Percentiles rank a stretch among this genome's conserved stretches.
phyloP scores from a whole-genome alignment of 768 basidiomycete genomes.

The Pleurotus giganteus region DNA sequence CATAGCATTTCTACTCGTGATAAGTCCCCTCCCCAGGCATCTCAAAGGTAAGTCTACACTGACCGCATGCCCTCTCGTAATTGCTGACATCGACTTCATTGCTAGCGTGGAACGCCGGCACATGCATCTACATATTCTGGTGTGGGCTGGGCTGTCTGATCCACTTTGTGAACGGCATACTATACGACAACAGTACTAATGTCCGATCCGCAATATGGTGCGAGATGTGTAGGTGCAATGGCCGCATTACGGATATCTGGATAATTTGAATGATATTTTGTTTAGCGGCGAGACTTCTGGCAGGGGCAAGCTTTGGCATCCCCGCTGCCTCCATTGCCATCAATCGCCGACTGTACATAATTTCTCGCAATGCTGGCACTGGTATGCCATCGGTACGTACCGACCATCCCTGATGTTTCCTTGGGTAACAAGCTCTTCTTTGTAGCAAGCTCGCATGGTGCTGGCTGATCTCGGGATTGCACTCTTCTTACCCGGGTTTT shows the following conservation, averaged over 20 bases:
- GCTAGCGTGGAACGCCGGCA: slow-evolving; percentile 48
- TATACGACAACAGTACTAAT: slow-evolving; percentile 24
- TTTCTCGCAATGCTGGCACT: slow-evolving; percentile 2
- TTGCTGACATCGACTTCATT: background rate
- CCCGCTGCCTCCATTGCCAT: slow-evolving; percentile 8
- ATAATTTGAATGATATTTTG: background rate
- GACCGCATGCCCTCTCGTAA: background rate
- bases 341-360: slow-evolving; percentile 11
- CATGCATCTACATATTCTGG: slow-evolving; percentile 52
- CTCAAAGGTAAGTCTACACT: background rate
- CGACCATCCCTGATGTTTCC: background rate
- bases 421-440: background rate
- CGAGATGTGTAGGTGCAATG: slow-evolving; percentile 4
- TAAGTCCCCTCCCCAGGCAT: slow-evolving; percentile 2
- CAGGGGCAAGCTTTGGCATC: slow-evolving; percentile 3
- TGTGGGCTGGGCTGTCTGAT: slow-evolving; percentile 37
- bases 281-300: background rate
- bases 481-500: slow-evolving; percentile 1
- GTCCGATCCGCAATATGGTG: slow-evolving; percentile 4
- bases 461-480: slow-evolving; percentile 8
- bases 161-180: slow-evolving; percentile 42
- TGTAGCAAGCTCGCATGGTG: background rate
- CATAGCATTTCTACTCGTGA: background rate
- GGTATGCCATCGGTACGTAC: slow-evolving; percentile 3
- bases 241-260: background rate